Conservation (phyloP, 2,329 filamentous ascomycete species). For the Chaetomium globosum region DNA sequence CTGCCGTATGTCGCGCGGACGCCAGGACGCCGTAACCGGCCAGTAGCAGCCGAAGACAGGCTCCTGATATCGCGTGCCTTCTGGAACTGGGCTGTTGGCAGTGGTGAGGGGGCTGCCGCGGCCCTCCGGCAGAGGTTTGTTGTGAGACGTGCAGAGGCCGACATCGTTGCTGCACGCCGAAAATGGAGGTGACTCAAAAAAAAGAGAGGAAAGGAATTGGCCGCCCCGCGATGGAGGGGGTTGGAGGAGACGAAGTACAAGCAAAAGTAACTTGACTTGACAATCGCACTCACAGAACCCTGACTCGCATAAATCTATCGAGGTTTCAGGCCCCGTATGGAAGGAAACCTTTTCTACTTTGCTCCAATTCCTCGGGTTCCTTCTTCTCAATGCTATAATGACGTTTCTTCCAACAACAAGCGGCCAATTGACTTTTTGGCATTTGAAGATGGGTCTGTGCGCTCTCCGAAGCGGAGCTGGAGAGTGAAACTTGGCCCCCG, state of each 20-base stretch:
- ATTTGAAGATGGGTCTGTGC: slow-evolving; percentile 35
- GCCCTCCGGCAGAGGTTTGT: slow-evolving; percentile 37
- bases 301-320: slow-evolving; percentile 1
- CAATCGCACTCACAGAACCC: neutral
- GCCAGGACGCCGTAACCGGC: slow-evolving; percentile 27
- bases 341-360: neutral
- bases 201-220: slow-evolving; percentile 11
- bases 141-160: slow-evolving; percentile 38
- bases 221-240: slow-evolving; percentile 17
- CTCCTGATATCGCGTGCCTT: slow-evolving; percentile 24
- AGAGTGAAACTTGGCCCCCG: neutral
- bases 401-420: slow-evolving; percentile 29
- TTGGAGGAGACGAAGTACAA: neutral
- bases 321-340: neutral
- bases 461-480: slow-evolving; percentile 20
- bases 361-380: neutral
- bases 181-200: neutral
- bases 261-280: neutral
- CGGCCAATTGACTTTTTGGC: slow-evolving; percentile 34
- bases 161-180: slow-evolving; percentile 34
- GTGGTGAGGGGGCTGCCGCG: slow-evolving; percentile 20
- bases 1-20: slow-evolving; percentile 18
- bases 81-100: slow-evolving; percentile 23
- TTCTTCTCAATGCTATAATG: slow-evolving; percentile 25
- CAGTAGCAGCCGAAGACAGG: slow-evolving; percentile 27